phyloP scores from a whole-genome alignment of 768 basidiomycete species.

The Russula sp. region DNA sequence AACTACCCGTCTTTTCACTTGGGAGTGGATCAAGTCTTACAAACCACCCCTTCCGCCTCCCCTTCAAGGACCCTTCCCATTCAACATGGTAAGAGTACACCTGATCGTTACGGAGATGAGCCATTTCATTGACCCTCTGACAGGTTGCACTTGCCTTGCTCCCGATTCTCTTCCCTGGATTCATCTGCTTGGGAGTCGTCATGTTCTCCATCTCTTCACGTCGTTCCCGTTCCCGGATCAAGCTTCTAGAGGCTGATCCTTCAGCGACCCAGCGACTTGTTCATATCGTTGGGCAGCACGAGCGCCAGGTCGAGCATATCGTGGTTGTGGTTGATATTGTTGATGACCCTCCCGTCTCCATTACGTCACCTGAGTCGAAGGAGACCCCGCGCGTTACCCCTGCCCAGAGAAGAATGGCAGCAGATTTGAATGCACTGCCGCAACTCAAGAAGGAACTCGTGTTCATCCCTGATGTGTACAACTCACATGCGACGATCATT shows the following conservation, averaged over 20 bases:
- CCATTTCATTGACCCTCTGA: background rate
- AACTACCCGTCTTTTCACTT: background rate
- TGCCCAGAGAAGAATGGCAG: constrained; percentile 55
- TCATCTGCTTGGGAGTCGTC: constrained; percentile 51
- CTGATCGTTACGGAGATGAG: too few species aligned
- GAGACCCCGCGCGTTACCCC: constrained; percentile 45
- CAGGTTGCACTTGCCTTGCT: constrained; percentile 55
- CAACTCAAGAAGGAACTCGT: constrained; percentile 65
- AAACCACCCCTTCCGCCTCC: constrained; percentile 20
- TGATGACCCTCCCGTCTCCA: constrained; percentile 37
- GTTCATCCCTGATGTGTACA: constrained; percentile 57
- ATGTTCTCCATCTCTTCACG: constrained; percentile 57
- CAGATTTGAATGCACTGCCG: constrained; percentile 64
- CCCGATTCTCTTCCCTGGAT: constrained; percentile 62
- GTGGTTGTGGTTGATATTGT: constrained; percentile 60
- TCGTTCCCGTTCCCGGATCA: constrained; percentile 63
- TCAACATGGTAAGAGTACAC: constrained; percentile 58
- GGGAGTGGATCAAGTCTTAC: constrained; percentile 25
- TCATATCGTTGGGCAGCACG: constrained; percentile 55
- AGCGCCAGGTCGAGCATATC: constrained; percentile 57
- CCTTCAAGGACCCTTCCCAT: constrained; percentile 47
- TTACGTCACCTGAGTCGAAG: constrained; percentile 12
- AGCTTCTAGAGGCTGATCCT: constrained; percentile 52
- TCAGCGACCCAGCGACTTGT: constrained; percentile 51
- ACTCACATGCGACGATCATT: constrained; percentile 71